These are phyloP conservation scores for Trichoderma breve DNA, from an alignment of 2,329 filamentous ascomycete species.

Conservation along the genomic window DNA sequence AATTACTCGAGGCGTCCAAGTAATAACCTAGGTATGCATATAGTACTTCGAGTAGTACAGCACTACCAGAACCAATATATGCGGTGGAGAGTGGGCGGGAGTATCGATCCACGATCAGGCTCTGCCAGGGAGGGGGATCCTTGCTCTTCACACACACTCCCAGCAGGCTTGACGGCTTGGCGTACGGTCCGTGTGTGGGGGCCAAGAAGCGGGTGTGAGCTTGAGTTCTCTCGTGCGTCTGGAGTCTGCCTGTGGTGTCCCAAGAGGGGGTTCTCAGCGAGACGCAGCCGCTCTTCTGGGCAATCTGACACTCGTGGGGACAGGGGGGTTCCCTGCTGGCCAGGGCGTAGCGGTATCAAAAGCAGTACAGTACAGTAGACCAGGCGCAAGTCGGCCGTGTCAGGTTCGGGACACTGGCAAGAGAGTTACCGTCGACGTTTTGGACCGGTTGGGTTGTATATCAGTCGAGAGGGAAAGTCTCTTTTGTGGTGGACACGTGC, in stretches of 20 bases:
- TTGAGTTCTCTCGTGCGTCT: neutral
- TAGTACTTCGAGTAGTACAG: neutral
- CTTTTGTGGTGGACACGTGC: neutral
- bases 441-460: too few species aligned
- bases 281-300: slow-evolving; percentile 11
- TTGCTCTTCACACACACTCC: neutral
- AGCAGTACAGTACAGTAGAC: neutral
- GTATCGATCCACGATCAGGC: slow-evolving; percentile 14
- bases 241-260: neutral
- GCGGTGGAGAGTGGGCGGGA: slow-evolving; percentile 13
- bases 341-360: neutral
- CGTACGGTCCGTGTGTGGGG: slow-evolving; percentile 20
- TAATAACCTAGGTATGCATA: slow-evolving; percentile 14
- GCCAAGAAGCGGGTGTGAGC: slow-evolving; percentile 9
- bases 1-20: neutral
- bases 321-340: neutral
- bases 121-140: slow-evolving; percentile 12
- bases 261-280: slow-evolving; percentile 4
- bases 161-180: slow-evolving; percentile 15
- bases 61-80: slow-evolving; percentile 6
- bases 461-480: too few species aligned
- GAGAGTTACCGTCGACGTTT: neutral
- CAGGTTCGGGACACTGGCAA: neutral
- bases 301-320: slow-evolving; percentile 1
- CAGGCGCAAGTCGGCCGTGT: neutral